These are phyloP conservation scores for Nicotiana knightiana DNA, from an alignment of 257 asterid species.

Conservation along the genomic window DNA sequence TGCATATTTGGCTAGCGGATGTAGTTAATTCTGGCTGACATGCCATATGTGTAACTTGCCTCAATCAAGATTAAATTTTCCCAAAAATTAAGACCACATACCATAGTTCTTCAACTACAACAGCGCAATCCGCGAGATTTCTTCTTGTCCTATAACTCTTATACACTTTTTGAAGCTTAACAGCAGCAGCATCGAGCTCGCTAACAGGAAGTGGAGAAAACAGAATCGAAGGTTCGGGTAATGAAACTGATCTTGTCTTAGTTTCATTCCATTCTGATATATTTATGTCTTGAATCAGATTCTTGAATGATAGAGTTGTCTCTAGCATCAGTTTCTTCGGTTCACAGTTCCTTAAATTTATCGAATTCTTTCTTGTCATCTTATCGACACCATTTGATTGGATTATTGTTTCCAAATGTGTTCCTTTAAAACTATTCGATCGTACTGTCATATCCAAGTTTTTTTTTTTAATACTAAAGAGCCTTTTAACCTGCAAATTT, in stretches of 20 bases:
- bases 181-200: slow-evolving; percentile 93
- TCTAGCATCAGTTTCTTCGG: slow-evolving; percentile 54
- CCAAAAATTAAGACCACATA: slow-evolving; percentile 20
- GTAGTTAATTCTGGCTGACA: no score
- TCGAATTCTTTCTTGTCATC: slow-evolving; percentile 49
- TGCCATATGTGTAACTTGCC: no score
- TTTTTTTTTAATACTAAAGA: background rate
- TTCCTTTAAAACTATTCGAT: slow-evolving; percentile 25
- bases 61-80: no score
- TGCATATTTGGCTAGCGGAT: no score
- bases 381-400: slow-evolving; percentile 21
- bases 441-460: slow-evolving; percentile 27
- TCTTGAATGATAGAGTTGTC: slow-evolving; percentile 63
- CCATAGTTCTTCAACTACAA: slow-evolving; percentile 97
- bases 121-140: slow-evolving; percentile 95
- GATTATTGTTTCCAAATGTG: slow-evolving; percentile 26
- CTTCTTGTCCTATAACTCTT: slow-evolving; percentile 86
- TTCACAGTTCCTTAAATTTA: slow-evolving; percentile 48
- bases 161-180: slow-evolving; percentile 82
- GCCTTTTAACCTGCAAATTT: background rate
- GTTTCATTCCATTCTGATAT: slow-evolving; percentile 19
- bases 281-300: slow-evolving; percentile 34
- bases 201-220: slow-evolving; percentile 64
- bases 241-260: slow-evolving; percentile 16
- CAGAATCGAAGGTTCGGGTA: slow-evolving; percentile 58